Conservation (phyloP, 2,329 filamentous ascomycete genomes). For the Apiospora saccharicola region DNA sequence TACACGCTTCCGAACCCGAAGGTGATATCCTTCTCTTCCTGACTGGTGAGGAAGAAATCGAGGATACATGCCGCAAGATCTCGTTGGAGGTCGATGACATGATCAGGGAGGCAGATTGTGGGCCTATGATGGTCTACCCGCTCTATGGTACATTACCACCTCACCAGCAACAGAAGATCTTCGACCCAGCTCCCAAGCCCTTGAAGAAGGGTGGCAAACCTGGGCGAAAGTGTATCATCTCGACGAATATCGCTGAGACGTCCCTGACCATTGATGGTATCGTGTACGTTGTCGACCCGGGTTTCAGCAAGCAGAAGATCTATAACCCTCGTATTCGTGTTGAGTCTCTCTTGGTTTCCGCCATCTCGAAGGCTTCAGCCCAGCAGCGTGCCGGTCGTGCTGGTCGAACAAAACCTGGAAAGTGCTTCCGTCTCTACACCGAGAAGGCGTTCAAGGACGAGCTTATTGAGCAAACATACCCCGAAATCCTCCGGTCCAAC, state of each 20-base stretch:
- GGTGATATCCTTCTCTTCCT: constrained; percentile 94
- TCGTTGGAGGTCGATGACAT: constrained; percentile 90
- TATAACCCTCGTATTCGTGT: constrained; percentile 98
- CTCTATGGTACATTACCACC: constrained; percentile 94
- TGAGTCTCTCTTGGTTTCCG: constrained; percentile 95
- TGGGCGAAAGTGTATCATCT: constrained; percentile 92
- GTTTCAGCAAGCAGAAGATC: constrained; percentile 99
- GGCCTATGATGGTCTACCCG: constrained; percentile 88
- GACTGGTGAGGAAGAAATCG: constrained; percentile 98
- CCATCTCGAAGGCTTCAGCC: constrained; percentile 96
- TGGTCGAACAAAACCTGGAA: constrained; percentile 96
- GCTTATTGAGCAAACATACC: constrained; percentile 95
- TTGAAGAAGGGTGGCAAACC: constrained; percentile 78
- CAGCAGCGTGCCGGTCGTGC: constrained; percentile 98
- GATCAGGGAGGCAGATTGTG: constrained; percentile 87
- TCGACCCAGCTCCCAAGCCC: constrained; percentile 83
- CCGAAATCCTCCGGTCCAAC: constrained; percentile 94
- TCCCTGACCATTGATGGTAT: constrained; percentile 98
- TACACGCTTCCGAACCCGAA: constrained; percentile 90
- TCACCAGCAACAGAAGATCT: constrained; percentile 92
- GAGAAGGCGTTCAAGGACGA: constrained; percentile 97
- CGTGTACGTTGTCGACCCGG: constrained; percentile 98
- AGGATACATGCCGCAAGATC: constrained; percentile 94
- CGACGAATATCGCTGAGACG: constrained; percentile 98
- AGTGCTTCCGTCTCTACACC: constrained; percentile 97